phyloP scores from a whole-genome alignment of 2,329 filamentous ascomycete genomes.

The Zopfia rhizophila region DNA sequence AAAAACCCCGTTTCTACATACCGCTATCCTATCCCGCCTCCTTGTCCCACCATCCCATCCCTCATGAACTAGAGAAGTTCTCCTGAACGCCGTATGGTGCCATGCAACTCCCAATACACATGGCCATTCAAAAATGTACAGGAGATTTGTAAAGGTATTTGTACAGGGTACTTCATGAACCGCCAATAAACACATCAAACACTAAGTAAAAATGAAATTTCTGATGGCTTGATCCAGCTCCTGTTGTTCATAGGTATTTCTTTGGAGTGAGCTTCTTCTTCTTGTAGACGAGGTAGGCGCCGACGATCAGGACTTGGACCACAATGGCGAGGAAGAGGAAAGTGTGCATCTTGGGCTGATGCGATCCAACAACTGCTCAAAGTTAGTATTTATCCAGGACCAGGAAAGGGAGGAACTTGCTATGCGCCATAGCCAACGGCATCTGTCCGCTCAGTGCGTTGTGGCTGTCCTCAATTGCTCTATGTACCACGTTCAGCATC shows the following conservation, averaged over 20 bases:
- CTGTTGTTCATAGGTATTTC: slow-evolving; percentile 80
- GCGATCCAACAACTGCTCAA: slow-evolving; percentile 60
- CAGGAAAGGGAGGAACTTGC: slow-evolving; percentile 50
- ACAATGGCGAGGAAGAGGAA: slow-evolving; percentile 78
- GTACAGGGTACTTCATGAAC: no score
- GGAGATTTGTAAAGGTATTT: no score
- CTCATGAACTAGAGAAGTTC: no score
- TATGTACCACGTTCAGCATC: slow-evolving; percentile 64
- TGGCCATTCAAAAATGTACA: no score
- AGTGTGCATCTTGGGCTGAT: slow-evolving; percentile 67
- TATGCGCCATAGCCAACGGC: slow-evolving; percentile 60
- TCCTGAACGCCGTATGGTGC: no score
- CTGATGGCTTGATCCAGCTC: no score
- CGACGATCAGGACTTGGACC: slow-evolving; percentile 77
- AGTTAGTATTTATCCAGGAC: slow-evolving; percentile 24
- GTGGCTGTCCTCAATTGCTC: slow-evolving; percentile 64
- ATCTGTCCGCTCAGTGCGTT: slow-evolving; percentile 62
- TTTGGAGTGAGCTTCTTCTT: slow-evolving; percentile 82
- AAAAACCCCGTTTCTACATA: no score
- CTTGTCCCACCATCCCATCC: no score
- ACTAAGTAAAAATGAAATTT: no score
- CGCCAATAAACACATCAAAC: no score
- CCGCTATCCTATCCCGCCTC: no score
- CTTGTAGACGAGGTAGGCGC: slow-evolving; percentile 81
- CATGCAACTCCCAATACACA: no score